phyloP scores from a whole-genome alignment of 805 yeast genomes.

The Saccharomycopsis sp. region DNA sequence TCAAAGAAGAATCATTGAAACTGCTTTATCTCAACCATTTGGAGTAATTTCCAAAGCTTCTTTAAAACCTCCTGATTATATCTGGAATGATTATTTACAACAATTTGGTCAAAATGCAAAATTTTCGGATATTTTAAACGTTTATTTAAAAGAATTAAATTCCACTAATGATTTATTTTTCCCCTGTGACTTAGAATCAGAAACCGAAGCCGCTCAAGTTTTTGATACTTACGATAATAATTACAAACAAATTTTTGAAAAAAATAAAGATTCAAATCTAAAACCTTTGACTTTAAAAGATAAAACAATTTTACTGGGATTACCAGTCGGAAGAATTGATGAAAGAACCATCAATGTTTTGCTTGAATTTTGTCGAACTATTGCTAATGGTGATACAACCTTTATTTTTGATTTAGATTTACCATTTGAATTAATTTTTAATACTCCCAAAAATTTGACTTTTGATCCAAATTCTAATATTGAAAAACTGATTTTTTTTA shows the following conservation, averaged over 20 bases:
- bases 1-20: background rate
- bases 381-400: background rate
- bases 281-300: no score
- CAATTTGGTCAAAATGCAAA: no score
- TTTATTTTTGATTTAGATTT: background rate
- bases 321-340: background rate
- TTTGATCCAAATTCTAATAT: background rate
- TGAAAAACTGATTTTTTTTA: no score
- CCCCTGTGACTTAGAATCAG: slow-evolving; percentile 30
- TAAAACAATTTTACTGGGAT: background rate
- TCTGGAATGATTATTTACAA: slow-evolving; percentile 61
- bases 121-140: slow-evolving; percentile 35
- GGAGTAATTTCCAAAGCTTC: slow-evolving; percentile 48
- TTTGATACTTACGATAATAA: no score
- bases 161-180: slow-evolving; percentile 25
- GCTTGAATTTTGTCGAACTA: background rate
- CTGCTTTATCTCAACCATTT: slow-evolving; percentile 30
- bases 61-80: slow-evolving; percentile 69
- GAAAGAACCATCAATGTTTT: background rate
- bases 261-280: slow-evolving; percentile 21
- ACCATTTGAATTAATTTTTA: background rate
- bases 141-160: slow-evolving; percentile 34
- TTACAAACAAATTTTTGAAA: slow-evolving; percentile 29
- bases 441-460: background rate
- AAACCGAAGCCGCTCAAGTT: slow-evolving; percentile 32